Evolutionary conservation across 2,329 filamentous ascomycete genomes (phyloP).

Genomic region (Penicillium sp.): DNA sequence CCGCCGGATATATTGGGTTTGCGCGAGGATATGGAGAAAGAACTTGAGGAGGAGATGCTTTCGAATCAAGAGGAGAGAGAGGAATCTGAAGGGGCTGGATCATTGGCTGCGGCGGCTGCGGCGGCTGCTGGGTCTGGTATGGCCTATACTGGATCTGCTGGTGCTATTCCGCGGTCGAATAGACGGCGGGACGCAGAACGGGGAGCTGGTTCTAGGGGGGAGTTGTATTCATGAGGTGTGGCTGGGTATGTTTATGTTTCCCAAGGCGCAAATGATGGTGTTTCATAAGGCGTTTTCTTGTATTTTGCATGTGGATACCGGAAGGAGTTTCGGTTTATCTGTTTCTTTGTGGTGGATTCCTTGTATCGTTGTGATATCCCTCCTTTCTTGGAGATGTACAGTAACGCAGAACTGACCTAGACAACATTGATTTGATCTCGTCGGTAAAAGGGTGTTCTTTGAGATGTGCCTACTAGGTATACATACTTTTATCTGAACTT

Average conservation of each 20-base stretch:
- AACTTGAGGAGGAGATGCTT: conserved; percentile 44
- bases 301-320: conserved; percentile 4
- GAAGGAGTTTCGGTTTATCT: conserved; percentile 5
- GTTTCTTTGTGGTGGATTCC: too few relatives aligned
- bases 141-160: conserved; percentile 19
- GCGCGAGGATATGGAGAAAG: conserved; percentile 48
- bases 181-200: conserved; percentile 37
- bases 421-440: background rate
- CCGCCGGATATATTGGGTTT: conserved; percentile 67
- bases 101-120: conserved; percentile 11
- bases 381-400: conserved; percentile 16
- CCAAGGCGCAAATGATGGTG: background rate
- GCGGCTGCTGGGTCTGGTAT: conserved; percentile 10
- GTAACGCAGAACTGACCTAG: conserved; percentile 9
- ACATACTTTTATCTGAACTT: too few relatives aligned
- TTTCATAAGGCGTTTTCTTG: background rate
- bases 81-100: conserved; percentile 36
- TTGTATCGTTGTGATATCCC: conserved; percentile 24
- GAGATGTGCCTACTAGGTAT: too few relatives aligned
- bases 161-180: conserved; percentile 21
- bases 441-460: background rate
- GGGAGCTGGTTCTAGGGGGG: conserved; percentile 34
- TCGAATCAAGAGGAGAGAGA: conserved; percentile 39
- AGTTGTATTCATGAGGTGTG: conserved; percentile 33
- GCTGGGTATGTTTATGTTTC: background rate